Conservation (phyloP, 2,329 filamentous ascomycete species). For the Elsinoe perseae region DNA sequence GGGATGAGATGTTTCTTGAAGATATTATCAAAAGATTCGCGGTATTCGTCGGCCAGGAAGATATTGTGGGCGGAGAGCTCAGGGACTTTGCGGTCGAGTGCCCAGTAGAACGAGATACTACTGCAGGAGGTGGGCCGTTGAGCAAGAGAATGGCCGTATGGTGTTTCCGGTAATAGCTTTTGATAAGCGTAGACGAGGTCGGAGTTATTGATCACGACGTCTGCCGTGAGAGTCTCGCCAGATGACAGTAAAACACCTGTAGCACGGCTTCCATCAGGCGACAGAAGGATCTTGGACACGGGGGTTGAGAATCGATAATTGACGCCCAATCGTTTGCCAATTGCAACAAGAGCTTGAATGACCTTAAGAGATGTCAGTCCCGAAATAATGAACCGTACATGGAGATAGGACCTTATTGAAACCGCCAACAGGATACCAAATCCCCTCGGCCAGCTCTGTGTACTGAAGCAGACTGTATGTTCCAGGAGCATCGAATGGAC, state of each 20-base stretch:
- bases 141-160: slow-evolving; percentile 39
- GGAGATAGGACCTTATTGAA: slow-evolving; percentile 50
- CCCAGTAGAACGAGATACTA: slow-evolving; percentile 72
- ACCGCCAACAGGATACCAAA: slow-evolving; percentile 66
- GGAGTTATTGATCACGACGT: slow-evolving; percentile 63
- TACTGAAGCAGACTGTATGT: slow-evolving; percentile 69
- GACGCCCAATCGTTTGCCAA: slow-evolving; percentile 56
- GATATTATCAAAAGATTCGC: slow-evolving; percentile 66
- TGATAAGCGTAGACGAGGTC: slow-evolving; percentile 69
- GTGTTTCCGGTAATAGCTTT: slow-evolving; percentile 51
- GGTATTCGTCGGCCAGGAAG: slow-evolving; percentile 66
- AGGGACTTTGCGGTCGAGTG: slow-evolving; percentile 51
- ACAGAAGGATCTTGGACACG: slow-evolving; percentile 49
- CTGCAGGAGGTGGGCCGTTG: slow-evolving; percentile 57
- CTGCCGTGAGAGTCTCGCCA: slow-evolving; percentile 53
- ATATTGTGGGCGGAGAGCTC: slow-evolving; percentile 66
- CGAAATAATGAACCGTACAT: neutral
- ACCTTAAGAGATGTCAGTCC: slow-evolving; percentile 26
- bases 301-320: slow-evolving; percentile 53
- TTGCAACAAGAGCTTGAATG: slow-evolving; percentile 54
- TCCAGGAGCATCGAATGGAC: slow-evolving; percentile 65
- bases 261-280: slow-evolving; percentile 44
- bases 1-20: slow-evolving; percentile 63
- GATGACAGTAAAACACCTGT: slow-evolving; percentile 53
- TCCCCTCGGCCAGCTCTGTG: slow-evolving; percentile 66